Base-by-base conservation (phyloP, 176 grass and related monocot species). In the Oryza coarctata region DNA sequence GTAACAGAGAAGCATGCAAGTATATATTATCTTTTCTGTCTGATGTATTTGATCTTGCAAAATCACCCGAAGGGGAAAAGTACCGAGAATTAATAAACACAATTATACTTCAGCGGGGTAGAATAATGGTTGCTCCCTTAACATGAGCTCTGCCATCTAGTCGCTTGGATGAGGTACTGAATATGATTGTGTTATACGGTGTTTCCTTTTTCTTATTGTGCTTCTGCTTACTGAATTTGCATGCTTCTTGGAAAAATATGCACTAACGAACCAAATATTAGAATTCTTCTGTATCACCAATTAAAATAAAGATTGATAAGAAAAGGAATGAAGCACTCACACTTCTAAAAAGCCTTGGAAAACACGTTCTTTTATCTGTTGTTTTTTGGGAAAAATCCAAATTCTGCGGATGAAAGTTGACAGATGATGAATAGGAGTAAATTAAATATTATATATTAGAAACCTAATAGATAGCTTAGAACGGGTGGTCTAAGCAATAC, bases 91-190 rank as follows among this genome's bases (percentile, higher is more conserved):
- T 87, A 55, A 94, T 99, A 75, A 88, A 99, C 50, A 75, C 80
- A 83, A 63, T 87, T 17, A 81, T 99, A 72, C 85, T 99, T 76
- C 91, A 83, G 66, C 90, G 96, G 36, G 96, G 96, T 74, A 95
- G 93, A 95, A 91, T 99, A 88, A 92, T 99, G 86, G 93, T 94
- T 90, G 89, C 93, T 85, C 86, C 93, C 65, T 80, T 99, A 83
- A 95, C 96, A 68, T 91, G 96, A 80, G 89, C 93, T 1, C 83
- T 99, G 67, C 96, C 96, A 70, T 94, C 87, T 77, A 92, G 93
- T 81, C 89, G 96, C 30, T 74, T 95, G 52, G 93, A 99, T 13
- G 96, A 99, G 93, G 96, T 99, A 88, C 29, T 41, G 78, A 58
- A 23, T 71, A 31, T 71, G 32, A 71, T 25, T 0, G 17, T 43